phyloP scores from a whole-genome alignment of 768 basidiomycete genomes.

The Pleurotus salmoneostramineus region DNA sequence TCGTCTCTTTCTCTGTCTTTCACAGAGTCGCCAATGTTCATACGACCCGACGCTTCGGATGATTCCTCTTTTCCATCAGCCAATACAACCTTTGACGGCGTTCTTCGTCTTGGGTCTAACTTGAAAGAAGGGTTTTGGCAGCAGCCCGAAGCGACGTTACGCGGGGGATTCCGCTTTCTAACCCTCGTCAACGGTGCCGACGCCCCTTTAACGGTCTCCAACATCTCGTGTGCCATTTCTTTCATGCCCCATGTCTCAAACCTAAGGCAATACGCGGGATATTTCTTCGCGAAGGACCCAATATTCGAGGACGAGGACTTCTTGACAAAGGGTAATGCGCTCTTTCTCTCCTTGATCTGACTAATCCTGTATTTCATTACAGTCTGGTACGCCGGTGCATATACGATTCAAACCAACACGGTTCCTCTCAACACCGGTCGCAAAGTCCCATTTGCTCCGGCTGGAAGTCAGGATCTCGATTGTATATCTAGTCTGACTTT shows the following conservation, averaged over 20 bases:
- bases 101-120: conserved; percentile 35
- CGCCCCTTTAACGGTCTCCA: conserved; percentile 35
- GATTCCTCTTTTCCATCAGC: conserved; percentile 48
- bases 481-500: background rate
- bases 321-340: conserved; percentile 39
- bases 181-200: conserved; percentile 38
- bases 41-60: conserved; percentile 47
- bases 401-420: conserved; percentile 58
- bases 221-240: conserved; percentile 45
- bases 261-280: conserved; percentile 45
- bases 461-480: conserved; percentile 28
- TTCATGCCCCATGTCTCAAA: conserved; percentile 52
- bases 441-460: conserved; percentile 39
- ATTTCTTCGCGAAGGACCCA: conserved; percentile 46
- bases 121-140: conserved; percentile 38
- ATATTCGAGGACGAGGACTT: conserved; percentile 42
- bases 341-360: background rate
- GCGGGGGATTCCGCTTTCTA: conserved; percentile 53
- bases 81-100: conserved; percentile 37
- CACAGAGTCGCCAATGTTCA: conserved; percentile 54
- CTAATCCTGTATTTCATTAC: background rate
- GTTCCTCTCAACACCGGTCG: conserved; percentile 48
- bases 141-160: conserved; percentile 37
- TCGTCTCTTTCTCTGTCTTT: conserved; percentile 48
- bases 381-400: conserved; percentile 62